phyloP scores from a whole-genome alignment of 2,329 filamentous ascomycete species.

The Pseudodiploospora longispora region DNA sequence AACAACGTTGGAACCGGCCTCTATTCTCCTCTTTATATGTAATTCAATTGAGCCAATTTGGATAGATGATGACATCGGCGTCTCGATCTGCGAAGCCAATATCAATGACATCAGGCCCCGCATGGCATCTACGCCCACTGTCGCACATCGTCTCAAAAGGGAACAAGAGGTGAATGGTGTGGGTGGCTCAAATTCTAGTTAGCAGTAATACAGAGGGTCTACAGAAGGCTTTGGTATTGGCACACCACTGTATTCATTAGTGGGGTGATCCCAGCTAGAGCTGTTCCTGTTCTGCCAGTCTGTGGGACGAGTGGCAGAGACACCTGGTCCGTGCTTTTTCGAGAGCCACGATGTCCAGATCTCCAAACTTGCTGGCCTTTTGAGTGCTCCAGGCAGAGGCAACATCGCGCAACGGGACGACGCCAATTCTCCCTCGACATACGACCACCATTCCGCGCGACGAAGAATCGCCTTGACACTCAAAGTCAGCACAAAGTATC shows the following conservation, averaged over 20 bases:
- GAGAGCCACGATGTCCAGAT: slow-evolving; percentile 21
- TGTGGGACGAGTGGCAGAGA: neutral
- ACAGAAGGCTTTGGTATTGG: too few species aligned
- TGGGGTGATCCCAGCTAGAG: too few species aligned
- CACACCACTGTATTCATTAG: too few species aligned
- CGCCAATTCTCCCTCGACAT: neutral
- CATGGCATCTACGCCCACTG: neutral
- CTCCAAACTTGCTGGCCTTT: slow-evolving; percentile 8
- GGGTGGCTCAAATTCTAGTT: too few species aligned
- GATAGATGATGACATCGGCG: slow-evolving; percentile 8
- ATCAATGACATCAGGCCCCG: slow-evolving; percentile 10
- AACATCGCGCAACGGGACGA: neutral
- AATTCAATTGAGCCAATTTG: neutral
- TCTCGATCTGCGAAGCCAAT: slow-evolving; percentile 13
- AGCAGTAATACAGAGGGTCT: too few species aligned
- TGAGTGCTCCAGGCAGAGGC: neutral
- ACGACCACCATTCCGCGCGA: neutral
- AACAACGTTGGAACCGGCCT: too few species aligned
- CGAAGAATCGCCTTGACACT: too few species aligned
- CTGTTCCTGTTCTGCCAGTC: too few species aligned
- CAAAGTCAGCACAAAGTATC: neutral
- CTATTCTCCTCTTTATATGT: too few species aligned
- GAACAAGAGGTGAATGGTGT: too few species aligned
- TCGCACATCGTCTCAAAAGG: too few species aligned
- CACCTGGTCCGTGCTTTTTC: slow-evolving; percentile 11